These are phyloP conservation scores for Rutstroemia sp. DNA, from an alignment of 2,329 filamentous ascomycete species.

Conservation along the genomic window DNA sequence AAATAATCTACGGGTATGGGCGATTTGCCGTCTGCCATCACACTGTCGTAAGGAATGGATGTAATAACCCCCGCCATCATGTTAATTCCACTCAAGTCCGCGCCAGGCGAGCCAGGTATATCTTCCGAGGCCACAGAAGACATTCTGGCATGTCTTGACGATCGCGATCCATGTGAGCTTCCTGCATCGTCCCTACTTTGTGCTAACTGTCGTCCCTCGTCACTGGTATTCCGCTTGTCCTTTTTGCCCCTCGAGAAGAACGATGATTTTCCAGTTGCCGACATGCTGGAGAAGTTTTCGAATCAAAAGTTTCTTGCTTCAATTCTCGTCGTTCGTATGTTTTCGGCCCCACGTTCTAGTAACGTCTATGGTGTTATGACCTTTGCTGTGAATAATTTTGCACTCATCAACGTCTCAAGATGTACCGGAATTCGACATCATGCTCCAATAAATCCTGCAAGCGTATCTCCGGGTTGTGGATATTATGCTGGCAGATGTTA, in stretches of 20 bases:
- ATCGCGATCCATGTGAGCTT: constrained; percentile 57
- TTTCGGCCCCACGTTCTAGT: constrained; percentile 12
- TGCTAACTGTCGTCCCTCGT: constrained; percentile 48
- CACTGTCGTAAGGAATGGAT: constrained; percentile 77
- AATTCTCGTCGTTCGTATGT: constrained; percentile 12
- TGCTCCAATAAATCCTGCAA: constrained; percentile 14
- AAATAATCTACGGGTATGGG: constrained; percentile 69
- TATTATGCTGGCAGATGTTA: constrained; percentile 1
- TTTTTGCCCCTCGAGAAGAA: constrained; percentile 89
- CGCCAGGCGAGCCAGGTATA: constrained; percentile 53
- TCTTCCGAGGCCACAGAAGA: constrained; percentile 69
- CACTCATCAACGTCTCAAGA: constrained; percentile 24
- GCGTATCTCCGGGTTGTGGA: neutral
- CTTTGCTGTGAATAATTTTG: constrained; percentile 14
- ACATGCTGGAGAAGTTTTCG: neutral
- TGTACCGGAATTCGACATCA: constrained; percentile 20
- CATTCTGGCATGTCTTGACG: constrained; percentile 67
- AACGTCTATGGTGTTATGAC: constrained; percentile 18
- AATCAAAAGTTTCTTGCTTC: constrained; percentile 10
- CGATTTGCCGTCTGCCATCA: constrained; percentile 56
- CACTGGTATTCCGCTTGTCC: constrained; percentile 54
- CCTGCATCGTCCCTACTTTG: constrained; percentile 51
- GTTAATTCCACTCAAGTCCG: constrained; percentile 55
- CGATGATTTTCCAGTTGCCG: constrained; percentile 35
- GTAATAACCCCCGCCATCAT: constrained; percentile 78